Base-by-base conservation (phyloP, 129 eudicot species). In the Artemisia tridentata region DNA sequence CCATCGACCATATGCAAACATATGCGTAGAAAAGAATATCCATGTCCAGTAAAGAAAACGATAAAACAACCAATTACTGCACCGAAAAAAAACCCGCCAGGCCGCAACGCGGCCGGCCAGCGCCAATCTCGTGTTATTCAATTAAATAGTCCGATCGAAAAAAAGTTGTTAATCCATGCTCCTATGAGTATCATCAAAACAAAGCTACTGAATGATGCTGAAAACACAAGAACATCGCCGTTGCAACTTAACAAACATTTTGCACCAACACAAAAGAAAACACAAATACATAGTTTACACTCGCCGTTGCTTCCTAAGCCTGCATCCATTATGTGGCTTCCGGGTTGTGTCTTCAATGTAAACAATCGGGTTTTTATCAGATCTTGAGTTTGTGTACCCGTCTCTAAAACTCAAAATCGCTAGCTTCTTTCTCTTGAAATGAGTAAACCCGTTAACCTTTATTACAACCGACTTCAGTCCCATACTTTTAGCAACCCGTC, bases 301-400 rank as follows among this genome's bases (percentile, higher is more conserved):
- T 14, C 99, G 86, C 34, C 97, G 85, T 61, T 82, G 76, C 82
- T 93, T 93, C 59, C 68, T 80, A 68, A 74, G 88, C 7, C 97
- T 78, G 84, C 99, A 93, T 13, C 99, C 99, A 70, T 93, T 93
- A 66, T 93, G 99, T 7, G 97, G 84, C 10, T 75, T 80, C 7
- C 96, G 78, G 56, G 99, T 93, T 3, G 96, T 90, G 72, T 93
- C 99, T 67, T 93, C 99, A 38, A 93, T 80, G 65, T 80, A 84
- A n/a, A 86, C 96, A 55, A 93, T 63, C 0, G 99, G 99, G 54
- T 80, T 85, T 46, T 54, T 60, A 63, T 82, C 91, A 5, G 85
- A 74, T 20, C 90, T 81, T 10, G 90, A 84, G 85, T 83, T 45
- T 2, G 99, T 77, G 51, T 81, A 93, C 7, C 99, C 99, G 8